Evolutionary conservation across 768 basidiomycete genomes (phyloP).

Genomic region (Gautieria morchelliformis): DNA sequence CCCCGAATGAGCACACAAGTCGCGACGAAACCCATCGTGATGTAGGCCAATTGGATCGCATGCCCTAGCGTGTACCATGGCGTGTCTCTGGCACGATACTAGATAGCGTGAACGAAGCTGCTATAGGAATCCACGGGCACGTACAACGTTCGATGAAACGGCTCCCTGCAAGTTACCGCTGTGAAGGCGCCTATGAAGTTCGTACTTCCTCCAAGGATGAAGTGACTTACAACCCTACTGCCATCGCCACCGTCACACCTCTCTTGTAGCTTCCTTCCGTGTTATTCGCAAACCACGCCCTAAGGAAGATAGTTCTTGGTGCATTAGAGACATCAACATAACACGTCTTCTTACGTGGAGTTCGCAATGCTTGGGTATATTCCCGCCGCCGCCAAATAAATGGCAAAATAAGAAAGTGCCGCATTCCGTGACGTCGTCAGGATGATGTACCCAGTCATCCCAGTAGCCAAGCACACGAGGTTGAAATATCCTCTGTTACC

Average conservation of each 20-base stretch:
- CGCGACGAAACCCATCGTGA: conserved; percentile 51
- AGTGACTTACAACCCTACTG: conserved; percentile 41
- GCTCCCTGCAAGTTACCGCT: conserved; percentile 63
- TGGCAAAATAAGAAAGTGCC: conserved; percentile 64
- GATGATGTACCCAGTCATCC: conserved; percentile 56
- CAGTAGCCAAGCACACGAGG: conserved; percentile 13
- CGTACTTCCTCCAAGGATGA: not conserved
- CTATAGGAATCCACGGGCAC: conserved; percentile 16
- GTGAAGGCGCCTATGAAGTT: conserved; percentile 14
- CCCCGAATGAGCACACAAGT: conserved; percentile 38
- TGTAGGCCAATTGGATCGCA: conserved; percentile 60
- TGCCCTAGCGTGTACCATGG: conserved; percentile 68
- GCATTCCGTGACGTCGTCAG: conserved; percentile 49
- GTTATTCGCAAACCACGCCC: conserved; percentile 66
- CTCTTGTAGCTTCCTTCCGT: conserved; percentile 70
- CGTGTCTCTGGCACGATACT: conserved; percentile 56
- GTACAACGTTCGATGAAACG: conserved; percentile 54
- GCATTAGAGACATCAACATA: conserved; percentile 6
- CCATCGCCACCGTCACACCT: conserved; percentile 58
- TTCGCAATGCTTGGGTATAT: conserved; percentile 36
- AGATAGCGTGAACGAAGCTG: not conserved
- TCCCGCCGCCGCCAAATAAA: conserved; percentile 55
- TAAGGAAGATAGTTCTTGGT: conserved; percentile 15
- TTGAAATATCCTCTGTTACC: conserved; percentile 52
- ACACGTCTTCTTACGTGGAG: conserved; percentile 33